Conservation (phyloP, 1,139 yeast genomes). For the Blastobotrys buckinghamii region DNA sequence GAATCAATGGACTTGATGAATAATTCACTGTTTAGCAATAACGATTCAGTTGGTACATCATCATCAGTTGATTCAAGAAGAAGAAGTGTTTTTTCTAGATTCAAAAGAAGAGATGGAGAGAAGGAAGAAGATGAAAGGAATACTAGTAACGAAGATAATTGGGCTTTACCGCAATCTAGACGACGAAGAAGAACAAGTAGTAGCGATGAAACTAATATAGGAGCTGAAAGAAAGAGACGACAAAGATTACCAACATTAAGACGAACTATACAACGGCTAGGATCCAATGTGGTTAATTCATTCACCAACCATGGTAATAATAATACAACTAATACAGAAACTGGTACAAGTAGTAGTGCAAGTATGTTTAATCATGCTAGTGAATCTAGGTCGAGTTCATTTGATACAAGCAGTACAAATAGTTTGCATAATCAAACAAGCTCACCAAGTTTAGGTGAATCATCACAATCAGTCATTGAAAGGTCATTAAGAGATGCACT, state of each 20-base stretch:
- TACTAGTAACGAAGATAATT: neutral
- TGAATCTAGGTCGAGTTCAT: no score
- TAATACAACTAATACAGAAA: neutral
- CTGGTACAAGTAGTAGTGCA: no score
- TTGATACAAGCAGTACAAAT: no score
- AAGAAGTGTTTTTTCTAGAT: constrained; percentile 4
- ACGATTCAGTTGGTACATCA: neutral
- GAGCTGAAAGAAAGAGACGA: constrained; percentile 11
- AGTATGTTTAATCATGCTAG: no score
- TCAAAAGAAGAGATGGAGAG: neutral
- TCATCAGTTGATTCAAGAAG: neutral
- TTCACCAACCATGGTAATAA: neutral
- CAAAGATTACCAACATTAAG: constrained; percentile 12
- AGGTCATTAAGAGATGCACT: neutral
- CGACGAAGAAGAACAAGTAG: constrained; percentile 12
- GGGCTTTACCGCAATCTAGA: constrained; percentile 5
- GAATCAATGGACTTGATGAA: neutral
- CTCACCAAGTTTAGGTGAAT: neutral
- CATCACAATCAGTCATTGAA: neutral
- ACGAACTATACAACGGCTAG: constrained; percentile 11
- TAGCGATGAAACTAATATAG: constrained; percentile 8
- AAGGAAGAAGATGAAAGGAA: neutral
- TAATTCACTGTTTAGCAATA: neutral
- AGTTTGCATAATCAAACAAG: neutral
- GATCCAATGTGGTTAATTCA: constrained; percentile 12